These are phyloP conservation scores for Ustulina deusta DNA, from an alignment of 2,329 filamentous ascomycete species.

Conservation along the genomic window DNA sequence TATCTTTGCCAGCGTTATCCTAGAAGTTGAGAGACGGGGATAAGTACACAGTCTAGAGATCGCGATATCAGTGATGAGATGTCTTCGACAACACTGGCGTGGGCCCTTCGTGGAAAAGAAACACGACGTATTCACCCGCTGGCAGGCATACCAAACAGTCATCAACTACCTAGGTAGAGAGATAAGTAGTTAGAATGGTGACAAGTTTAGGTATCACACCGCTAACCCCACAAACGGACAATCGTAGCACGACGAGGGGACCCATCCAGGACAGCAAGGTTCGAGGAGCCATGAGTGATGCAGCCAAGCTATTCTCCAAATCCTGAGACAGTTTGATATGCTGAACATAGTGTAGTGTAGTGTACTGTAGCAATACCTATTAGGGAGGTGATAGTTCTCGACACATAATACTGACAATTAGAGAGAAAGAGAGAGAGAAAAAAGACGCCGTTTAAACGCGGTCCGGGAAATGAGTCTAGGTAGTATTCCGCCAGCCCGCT, in stretches of 20 bases:
- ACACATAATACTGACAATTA: slow-evolving; percentile 1
- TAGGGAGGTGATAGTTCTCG: slow-evolving; percentile 18
- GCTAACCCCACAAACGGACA: slow-evolving; percentile 12
- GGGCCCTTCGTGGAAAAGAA: not conserved
- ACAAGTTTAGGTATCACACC: not conserved
- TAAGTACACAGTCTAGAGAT: not conserved
- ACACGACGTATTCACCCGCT: not conserved
- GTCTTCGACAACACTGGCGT: not conserved
- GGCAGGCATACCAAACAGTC: not conserved
- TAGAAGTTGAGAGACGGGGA: not conserved
- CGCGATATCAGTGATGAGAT: not conserved
- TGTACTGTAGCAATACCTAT: too few species aligned
- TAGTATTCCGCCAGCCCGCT: slow-evolving; percentile 45
- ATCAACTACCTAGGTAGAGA: not conserved
- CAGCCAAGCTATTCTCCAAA: slow-evolving; percentile 27
- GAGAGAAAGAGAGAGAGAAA: not conserved
- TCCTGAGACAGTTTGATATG: slow-evolving; percentile 9
- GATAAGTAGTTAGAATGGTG: not conserved
- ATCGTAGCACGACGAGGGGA: slow-evolving; percentile 9
- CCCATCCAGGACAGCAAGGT: slow-evolving; percentile 2
- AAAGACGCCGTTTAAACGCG: slow-evolving; percentile 19
- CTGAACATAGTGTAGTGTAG: too few species aligned
- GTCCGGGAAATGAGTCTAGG: slow-evolving; percentile 35
- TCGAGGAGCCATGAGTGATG: slow-evolving; percentile 6
- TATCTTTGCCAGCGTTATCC: not conserved